Evolutionary conservation across 768 basidiomycete genomes (phyloP), one percentile per base, ranked within the genome.

Genomic region (Leccinellum rugosiceps): DNA sequence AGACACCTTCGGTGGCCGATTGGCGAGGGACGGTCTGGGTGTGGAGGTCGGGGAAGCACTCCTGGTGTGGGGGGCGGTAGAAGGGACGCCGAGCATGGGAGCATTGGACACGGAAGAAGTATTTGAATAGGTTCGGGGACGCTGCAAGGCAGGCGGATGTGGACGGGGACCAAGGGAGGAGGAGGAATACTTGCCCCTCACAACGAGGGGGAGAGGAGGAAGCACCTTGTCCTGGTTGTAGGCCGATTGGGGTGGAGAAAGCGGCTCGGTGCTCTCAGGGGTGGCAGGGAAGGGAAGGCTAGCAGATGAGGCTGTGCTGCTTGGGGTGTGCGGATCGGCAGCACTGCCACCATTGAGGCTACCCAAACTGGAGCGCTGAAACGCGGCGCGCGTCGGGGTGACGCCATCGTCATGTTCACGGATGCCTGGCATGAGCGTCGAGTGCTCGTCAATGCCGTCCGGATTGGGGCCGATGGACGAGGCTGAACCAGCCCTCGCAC

Each of bases 81-180:
- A 26, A 44, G 57, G 57, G 10, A 61, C 30, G 6, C 51, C 58
- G 4, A 58, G 34, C 15, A 50, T 54, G 5, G 70, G 70, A n/a
- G 41, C 55, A 21, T 59, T 64, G 47, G 69, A 68, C 13, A 57
- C 57, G 3, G 61, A 70, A 46, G 60, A 73, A 14, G 60, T 54
- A 71, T 19, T 79, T 38, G 48, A 74, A 67, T 68, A 78, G 73
- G 54, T 77, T 64, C 71, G 67, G 6, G 69, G 60, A 62, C 75
- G 65, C 28, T 58, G 66, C 44, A 68, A 21, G 2, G 25, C 53
- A 13, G 34, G 47, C 1, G 49, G 15, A 13, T 51, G 62, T 2
- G 64, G 58, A 2, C 55, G 60, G 28, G 63, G 66, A 23, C 60
- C 28, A 3, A 64, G 55, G 25, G 53, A 35, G 25, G 53, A 34